Base-by-base conservation (phyloP, 108 stramenopile species). In the Cyclotella atomus region DNA sequence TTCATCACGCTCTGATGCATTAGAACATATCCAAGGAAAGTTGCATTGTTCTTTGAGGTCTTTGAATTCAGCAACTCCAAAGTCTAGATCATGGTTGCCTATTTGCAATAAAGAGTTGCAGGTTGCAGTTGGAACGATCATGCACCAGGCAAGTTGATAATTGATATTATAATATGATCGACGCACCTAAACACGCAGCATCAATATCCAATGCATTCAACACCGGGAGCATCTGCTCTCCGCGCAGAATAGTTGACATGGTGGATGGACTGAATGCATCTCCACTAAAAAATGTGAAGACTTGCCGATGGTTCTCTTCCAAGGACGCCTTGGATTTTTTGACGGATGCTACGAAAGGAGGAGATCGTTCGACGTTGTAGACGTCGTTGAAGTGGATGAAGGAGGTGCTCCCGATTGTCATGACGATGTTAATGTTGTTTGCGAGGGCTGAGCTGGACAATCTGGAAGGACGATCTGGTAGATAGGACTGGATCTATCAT, bases 61-160 rank as follows among this genome's bases (percentile, higher is more conserved):
- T 20, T 29, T 34, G 53, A 84, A 69, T 23, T 79, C 75, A 15
- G 56, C 47, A 17, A 84, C 12, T 7, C 83, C 83, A 73, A 84
- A 84, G 72, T 84, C 83, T 25, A 83, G 65, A 54, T 83, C 82
- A 46, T 83, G 82, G 47, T 83, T 83, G 30, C 82, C 82, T 67
- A 45, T 38, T 20, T 44, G n/a, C 14, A n/a, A 44, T 44, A 16
- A 17, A 2, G 59, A 15, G 16, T 3, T 3, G 33, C n/a, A 4
- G 24, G n/a, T n/a, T n/a, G n/a, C n/a, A n/a, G n/a, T n/a, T n/a
- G n/a, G n/a, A n/a, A n/a, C n/a, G n/a, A n/a, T n/a, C n/a, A n/a
- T n/a, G n/a, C n/a, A n/a, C n/a, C n/a, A n/a, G n/a, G n/a, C n/a
- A n/a, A 41, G 38, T 41, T 12, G 38, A 12, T 8, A 57, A 29